A percentile compares a stretch with the other conserved stretches of the same genome.
These are phyloP conservation scores for Moniliella sp. DNA, from an alignment of 1,284 basidiomycete genomes.

Conservation along the genomic window DNA sequence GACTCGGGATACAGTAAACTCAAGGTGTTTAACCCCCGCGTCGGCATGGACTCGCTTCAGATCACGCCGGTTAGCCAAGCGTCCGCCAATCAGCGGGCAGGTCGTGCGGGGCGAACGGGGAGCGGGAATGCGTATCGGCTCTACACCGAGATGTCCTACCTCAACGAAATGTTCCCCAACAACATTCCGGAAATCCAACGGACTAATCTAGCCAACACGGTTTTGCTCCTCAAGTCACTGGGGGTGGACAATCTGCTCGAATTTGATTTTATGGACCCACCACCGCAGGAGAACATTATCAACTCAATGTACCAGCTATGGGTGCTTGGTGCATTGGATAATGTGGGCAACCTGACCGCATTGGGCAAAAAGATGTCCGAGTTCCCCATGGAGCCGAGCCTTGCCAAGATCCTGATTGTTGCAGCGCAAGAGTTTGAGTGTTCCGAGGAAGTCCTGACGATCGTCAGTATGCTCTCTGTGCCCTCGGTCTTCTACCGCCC, in stretches of 20 bases:
- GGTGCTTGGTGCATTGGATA: slow-evolving; percentile 84
- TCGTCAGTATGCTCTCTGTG: slow-evolving; percentile 94
- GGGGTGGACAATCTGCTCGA: slow-evolving; percentile 85
- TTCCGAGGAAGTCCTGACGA: slow-evolving; percentile 83
- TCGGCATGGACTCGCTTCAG: slow-evolving; percentile 95
- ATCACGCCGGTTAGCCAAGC: slow-evolving; percentile 90
- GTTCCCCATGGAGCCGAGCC: slow-evolving; percentile 56
- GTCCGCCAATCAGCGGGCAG: slow-evolving; percentile 81
- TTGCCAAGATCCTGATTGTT: slow-evolving; percentile 93
- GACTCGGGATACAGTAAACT: slow-evolving; percentile 90
- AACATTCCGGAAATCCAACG: slow-evolving; percentile 96
- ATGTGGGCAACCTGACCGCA: slow-evolving; percentile 80
- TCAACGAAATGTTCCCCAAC: slow-evolving; percentile 84
- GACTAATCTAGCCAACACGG: slow-evolving; percentile 88
- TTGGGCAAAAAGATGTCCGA: slow-evolving; percentile 90
- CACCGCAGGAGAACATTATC: slow-evolving; percentile 40
- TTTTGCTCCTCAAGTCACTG: slow-evolving; percentile 74
- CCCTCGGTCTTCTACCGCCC: slow-evolving; percentile 80
- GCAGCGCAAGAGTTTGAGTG: slow-evolving; percentile 82
- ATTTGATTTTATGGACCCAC: slow-evolving; percentile 97
- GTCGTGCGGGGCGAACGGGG: slow-evolving; percentile 85
- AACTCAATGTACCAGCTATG: slow-evolving; percentile 99
- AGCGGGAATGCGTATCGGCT: slow-evolving; percentile 68
- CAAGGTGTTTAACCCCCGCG: slow-evolving; percentile 95
- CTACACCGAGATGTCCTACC: slow-evolving; percentile 85